A percentile compares a stretch with the other conserved stretches of the same genome.
phyloP scores from a whole-genome alignment of 345 rosid species.

The Euphorbia lathyris region DNA sequence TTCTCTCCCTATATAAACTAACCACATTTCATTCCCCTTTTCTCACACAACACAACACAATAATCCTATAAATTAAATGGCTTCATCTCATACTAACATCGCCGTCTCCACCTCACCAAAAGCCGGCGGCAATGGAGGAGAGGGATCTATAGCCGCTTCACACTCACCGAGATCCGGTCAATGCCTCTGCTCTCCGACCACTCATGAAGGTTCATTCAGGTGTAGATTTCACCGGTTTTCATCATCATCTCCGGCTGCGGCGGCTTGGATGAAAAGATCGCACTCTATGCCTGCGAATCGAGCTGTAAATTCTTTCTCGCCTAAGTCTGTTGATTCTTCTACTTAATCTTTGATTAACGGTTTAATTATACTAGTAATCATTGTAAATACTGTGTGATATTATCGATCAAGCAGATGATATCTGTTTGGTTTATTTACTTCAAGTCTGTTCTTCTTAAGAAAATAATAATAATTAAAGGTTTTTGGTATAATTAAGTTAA shows the following conservation, averaged over 20 bases:
- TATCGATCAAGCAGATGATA: background rate
- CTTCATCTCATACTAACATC: conserved; percentile 22
- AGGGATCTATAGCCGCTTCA: background rate
- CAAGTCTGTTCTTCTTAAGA: background rate
- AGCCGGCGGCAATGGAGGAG: conserved; percentile 10
- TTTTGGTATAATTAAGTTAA: too few species aligned
- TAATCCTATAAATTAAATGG: background rate
- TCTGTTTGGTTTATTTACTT: background rate
- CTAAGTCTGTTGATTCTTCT: conserved; percentile 14
- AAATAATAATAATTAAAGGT: too few species aligned
- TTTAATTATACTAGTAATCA: too few species aligned
- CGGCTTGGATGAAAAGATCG: conserved; percentile 41
- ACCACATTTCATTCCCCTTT: background rate
- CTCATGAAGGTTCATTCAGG: conserved; percentile 67
- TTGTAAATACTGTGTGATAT: background rate
- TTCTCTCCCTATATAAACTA: background rate
- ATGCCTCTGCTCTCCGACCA: conserved; percentile 70
- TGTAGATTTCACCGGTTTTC: conserved; percentile 54
- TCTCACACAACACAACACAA: background rate
- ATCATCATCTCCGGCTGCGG: conserved; percentile 5
- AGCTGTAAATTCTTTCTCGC: conserved; percentile 21
- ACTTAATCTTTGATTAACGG: background rate
- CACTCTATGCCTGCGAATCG: conserved; percentile 51
- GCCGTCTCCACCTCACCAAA: conserved; percentile 35
- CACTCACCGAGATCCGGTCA: conserved; percentile 28